These are phyloP conservation scores for Carex sylvatica DNA, from an alignment of 202 grass and related monocot genomes.

Conservation along the genomic window DNA sequence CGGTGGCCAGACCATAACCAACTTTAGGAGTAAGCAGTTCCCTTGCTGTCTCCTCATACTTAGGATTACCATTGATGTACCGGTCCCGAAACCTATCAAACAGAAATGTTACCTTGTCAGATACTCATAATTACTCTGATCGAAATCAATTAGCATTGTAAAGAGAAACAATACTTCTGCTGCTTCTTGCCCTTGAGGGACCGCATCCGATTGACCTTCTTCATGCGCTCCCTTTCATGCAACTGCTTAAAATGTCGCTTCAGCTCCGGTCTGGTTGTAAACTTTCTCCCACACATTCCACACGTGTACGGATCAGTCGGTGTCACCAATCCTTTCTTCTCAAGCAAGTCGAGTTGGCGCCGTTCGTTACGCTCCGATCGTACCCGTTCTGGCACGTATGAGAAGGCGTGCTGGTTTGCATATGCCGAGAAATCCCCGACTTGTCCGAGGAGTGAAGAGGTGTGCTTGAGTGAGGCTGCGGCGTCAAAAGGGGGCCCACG, in stretches of 20 bases:
- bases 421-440: conserved; percentile 77
- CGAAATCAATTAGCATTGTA: neutral
- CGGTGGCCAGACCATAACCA: conserved; percentile 74
- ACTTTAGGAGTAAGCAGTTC: conserved; percentile 64
- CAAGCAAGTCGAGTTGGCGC: conserved; percentile 56
- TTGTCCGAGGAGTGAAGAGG: conserved; percentile 66
- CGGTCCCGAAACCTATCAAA: conserved; percentile 49
- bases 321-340: conserved; percentile 44
- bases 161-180: conserved; percentile 35
- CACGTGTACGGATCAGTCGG: conserved; percentile 61
- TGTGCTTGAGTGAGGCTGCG: conserved; percentile 49
- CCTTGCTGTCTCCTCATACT: conserved; percentile 75
- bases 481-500: conserved; percentile 73
- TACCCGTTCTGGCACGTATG: conserved; percentile 72
- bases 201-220: conserved; percentile 71
- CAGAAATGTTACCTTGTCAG: neutral
- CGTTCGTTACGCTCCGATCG: conserved; percentile 55
- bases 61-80: conserved; percentile 68
- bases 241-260: conserved; percentile 89
- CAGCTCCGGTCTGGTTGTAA: conserved; percentile 71
- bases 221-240: conserved; percentile 89
- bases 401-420: conserved; percentile 86
- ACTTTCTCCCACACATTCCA: conserved; percentile 79
- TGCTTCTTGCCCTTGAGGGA: conserved; percentile 95
- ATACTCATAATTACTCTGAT: conserved; percentile 12